Evolutionary conservation across 2,329 filamentous ascomycete species (phyloP).

Genomic region (Rutstroemia sp.): DNA sequence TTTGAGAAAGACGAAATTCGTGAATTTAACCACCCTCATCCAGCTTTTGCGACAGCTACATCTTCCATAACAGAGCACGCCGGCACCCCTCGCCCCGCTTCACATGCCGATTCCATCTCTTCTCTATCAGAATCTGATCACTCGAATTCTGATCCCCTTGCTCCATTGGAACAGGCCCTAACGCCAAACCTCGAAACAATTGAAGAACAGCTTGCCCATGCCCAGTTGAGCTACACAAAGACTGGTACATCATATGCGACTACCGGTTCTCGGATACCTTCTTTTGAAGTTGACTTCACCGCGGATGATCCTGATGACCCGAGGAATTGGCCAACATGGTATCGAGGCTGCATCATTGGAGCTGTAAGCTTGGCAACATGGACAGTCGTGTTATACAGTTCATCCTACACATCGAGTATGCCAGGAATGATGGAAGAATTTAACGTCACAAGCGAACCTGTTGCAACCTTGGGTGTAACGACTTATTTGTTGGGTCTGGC

Average conservation of each 20-base stretch:
- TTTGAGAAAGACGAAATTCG: conserved; percentile 15
- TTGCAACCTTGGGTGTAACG: conserved; percentile 70
- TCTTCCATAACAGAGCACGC: conserved; percentile 13
- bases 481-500: conserved; percentile 73
- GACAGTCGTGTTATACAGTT: conserved; percentile 61
- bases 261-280: conserved; percentile 40
- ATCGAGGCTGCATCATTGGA: conserved; percentile 31
- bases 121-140: conserved; percentile 15
- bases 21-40: conserved; percentile 1
- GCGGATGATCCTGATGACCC: conserved; percentile 58
- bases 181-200: conserved; percentile 34
- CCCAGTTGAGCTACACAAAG: conserved; percentile 31
- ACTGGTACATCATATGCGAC: conserved; percentile 39
- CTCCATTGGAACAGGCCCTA: conserved; percentile 34
- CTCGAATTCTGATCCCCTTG: conserved; percentile 26
- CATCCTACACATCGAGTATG: conserved; percentile 68
- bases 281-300: conserved; percentile 69
- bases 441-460: conserved; percentile 44
- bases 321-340: conserved; percentile 56
- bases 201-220: conserved; percentile 32
- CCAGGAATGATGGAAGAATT: conserved; percentile 64
- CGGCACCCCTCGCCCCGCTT: conserved; percentile 13
- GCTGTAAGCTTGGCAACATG: conserved; percentile 32
- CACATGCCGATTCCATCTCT: background rate
- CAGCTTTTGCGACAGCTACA: conserved; percentile 5